These are phyloP conservation scores for Hondaea fermentalgiana DNA, from an alignment of 108 stramenopile species.

Conservation along the genomic window DNA sequence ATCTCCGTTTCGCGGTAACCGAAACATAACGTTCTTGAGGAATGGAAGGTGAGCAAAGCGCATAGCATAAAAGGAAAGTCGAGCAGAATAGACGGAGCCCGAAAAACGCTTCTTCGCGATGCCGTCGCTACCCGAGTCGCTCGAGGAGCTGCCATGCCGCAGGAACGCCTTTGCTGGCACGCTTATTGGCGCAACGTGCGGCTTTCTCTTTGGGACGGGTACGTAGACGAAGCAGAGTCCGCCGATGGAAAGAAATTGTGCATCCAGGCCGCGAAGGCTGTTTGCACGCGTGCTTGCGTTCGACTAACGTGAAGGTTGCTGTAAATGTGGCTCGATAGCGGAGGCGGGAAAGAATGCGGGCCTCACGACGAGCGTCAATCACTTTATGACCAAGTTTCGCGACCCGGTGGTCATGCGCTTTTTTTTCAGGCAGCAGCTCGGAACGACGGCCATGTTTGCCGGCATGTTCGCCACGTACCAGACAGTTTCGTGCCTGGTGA, in stretches of 20 bases:
- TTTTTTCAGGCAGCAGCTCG: background rate
- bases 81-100: background rate
- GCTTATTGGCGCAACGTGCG: conserved; percentile 1
- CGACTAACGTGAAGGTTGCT: too few relatives aligned
- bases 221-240: background rate
- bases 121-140: background rate
- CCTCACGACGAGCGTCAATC: background rate
- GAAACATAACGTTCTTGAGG: too few relatives aligned
- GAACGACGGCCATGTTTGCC: background rate
- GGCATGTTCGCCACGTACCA: background rate
- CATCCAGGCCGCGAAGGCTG: too few relatives aligned
- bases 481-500: background rate
- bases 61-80: too few relatives aligned
- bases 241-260: too few relatives aligned
- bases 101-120: background rate
- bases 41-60: too few relatives aligned
- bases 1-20: too few relatives aligned
- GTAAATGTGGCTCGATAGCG: background rate
- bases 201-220: background rate
- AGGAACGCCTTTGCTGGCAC: background rate
- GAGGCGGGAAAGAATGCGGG: background rate
- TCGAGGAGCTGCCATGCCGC: background rate
- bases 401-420: conserved; percentile 16
- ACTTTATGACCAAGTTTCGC: background rate
- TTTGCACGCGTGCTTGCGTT: too few relatives aligned